Base-by-base conservation (phyloP, 129 eudicot species). In the Pseudognaphalium luteoalbum region DNA sequence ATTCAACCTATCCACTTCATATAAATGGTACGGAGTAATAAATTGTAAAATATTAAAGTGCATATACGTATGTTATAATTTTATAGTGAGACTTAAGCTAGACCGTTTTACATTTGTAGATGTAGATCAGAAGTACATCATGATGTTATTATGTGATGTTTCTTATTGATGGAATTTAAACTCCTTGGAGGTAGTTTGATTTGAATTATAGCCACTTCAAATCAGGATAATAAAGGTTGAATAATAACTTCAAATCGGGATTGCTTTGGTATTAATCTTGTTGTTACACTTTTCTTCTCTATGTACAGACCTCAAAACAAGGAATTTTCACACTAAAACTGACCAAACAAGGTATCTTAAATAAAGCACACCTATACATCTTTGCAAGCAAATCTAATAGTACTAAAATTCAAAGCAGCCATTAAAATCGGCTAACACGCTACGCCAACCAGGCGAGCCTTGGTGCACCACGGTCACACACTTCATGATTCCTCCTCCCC, bases 361-460 rank as follows among this genome's bases (percentile, higher is more conserved):
- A 79, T 71, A 78, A 54, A 72, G 5, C 73, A 73, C 79, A 66
- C 54, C 79, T 80, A 15, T 74, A 80, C 76, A 80, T 67, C 57
- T 80, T 80, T 67, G 58, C 71, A 42, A 67, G n/a, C 75, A 80
- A 52, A 71, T 11, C 57, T 10, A 63, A 62, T 25, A 25, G 28
- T 8, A 12, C 67, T 34, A 34, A 54, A 71, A 47, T 47, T 56
- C 37, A 4, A 68, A 73, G 10, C 65, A 58, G 84, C 84, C 84
- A 74, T 39, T 67, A 80, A 80, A 80, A 74, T 37, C 75, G 76
- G 80, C 83, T 80, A 66, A 58, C 72, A 63, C 52, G 20, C 50
- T 10, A 34, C 15, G 2, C 72, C 61, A 0, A 56, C 59, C 64
- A 42, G 20, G 14, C 50, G 35, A 50, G 20, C 35, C 51, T 21